These are phyloP conservation scores for Tardiomyces depauwii DNA, from an alignment of 1,139 yeast genomes.

Conservation along the genomic window DNA sequence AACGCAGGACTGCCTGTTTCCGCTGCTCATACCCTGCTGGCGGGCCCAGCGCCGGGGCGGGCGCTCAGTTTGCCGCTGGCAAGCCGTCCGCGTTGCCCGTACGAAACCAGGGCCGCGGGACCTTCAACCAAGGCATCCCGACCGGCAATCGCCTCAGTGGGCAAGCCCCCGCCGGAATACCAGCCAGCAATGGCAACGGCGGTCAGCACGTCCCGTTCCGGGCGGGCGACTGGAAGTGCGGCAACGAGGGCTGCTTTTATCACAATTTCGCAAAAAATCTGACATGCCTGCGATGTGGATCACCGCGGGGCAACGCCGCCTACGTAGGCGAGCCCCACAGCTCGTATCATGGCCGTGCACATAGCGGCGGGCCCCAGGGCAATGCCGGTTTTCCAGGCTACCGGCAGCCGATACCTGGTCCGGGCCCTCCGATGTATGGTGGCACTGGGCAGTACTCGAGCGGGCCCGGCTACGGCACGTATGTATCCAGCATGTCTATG, in stretches of 20 bases:
- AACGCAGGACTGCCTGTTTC: slow-evolving; percentile 88
- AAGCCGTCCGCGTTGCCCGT: not conserved
- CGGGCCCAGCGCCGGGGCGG: not conserved
- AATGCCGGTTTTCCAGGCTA: too few relatives aligned
- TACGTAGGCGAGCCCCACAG: slow-evolving; percentile 7
- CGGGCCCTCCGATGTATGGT: too few relatives aligned
- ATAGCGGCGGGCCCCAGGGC: not conserved
- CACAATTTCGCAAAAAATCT: slow-evolving; percentile 92
- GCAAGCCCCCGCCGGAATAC: too few relatives aligned
- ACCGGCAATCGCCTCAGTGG: not conserved
- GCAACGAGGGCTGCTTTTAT: slow-evolving; percentile 64
- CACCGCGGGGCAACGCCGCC: slow-evolving; percentile 48
- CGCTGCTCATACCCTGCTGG: slow-evolving; percentile 77
- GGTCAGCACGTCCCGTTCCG: slow-evolving; percentile 66
- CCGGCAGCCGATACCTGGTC: too few relatives aligned
- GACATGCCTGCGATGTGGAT: slow-evolving; percentile 80
- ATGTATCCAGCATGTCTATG: too few relatives aligned
- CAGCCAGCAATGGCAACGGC: not conserved
- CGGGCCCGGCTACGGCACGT: too few relatives aligned
- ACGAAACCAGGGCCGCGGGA: not conserved
- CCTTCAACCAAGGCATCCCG: not conserved
- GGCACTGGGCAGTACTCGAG: too few relatives aligned
- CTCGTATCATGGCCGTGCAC: not conserved
- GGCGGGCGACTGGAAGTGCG: slow-evolving; percentile 96
- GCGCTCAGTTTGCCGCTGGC: not conserved